phyloP scores from a whole-genome alignment of 202 grass and related monocot species.

The Sporobolus alterniflorus region DNA sequence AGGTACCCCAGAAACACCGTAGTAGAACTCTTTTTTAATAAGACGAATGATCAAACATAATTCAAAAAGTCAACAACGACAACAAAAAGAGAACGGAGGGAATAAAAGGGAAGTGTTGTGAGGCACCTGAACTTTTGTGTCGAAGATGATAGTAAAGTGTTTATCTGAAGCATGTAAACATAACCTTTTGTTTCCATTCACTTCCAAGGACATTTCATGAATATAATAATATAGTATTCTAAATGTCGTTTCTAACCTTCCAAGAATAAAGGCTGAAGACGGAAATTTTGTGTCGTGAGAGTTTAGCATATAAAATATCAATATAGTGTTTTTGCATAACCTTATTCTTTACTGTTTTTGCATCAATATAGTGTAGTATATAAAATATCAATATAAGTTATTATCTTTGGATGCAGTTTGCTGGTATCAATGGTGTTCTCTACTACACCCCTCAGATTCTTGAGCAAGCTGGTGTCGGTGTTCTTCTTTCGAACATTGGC shows the following conservation, averaged over 20 bases:
- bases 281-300: no score
- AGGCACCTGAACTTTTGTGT: not conserved
- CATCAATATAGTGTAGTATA: not conserved
- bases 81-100: no score
- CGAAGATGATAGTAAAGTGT: not conserved
- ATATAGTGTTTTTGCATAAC: no score
- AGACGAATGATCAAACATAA: no score
- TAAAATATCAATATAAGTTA: not conserved
- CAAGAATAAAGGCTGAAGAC: no score
- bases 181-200: not conserved
- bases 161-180: not conserved
- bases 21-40: no score
- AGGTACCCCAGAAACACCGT: no score
- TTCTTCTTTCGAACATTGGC: constrained; percentile 66
- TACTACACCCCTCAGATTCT: constrained; percentile 92
- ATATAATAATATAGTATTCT: constrained; percentile 16
- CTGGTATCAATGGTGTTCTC: constrained; percentile 83
- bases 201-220: not conserved
- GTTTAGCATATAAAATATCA: no score
- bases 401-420: constrained; percentile 57
- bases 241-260: not conserved
- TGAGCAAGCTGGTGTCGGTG: constrained; percentile 77
- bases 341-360: not conserved
- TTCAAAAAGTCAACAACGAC: no score
- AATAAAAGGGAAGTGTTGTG: not conserved